Conservation (phyloP, 164 flowering plant genomes). For the Magnolia kwangsiensis region DNA sequence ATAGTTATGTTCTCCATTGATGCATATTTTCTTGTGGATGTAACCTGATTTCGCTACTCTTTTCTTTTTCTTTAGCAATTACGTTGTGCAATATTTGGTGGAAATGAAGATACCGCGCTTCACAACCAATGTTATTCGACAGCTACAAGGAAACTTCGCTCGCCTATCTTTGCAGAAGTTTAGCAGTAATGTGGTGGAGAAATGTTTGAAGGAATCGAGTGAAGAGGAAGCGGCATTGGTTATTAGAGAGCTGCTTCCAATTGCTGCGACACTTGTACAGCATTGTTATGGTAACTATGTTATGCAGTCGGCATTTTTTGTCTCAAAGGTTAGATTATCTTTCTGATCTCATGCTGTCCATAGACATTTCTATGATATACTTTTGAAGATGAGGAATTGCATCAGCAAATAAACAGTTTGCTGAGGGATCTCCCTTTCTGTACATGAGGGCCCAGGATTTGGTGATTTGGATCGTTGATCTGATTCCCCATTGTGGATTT, state of each 20-base stretch:
- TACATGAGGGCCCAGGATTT: no score
- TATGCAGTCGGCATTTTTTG: constrained; percentile 26
- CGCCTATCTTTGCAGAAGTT: constrained; percentile 35
- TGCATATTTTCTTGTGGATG: not conserved
- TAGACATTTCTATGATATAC: not conserved
- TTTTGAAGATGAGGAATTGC: no score
- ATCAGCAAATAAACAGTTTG: no score
- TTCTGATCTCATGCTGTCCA: not conserved
- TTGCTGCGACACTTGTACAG: constrained; percentile 16
- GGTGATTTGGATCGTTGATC: not conserved
- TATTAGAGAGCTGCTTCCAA: constrained; percentile 28
- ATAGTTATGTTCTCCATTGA: not conserved
- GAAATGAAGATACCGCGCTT: constrained; percentile 3
- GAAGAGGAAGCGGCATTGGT: constrained; percentile 14
- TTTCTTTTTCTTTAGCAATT: constrained; percentile 37
- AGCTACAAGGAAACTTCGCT: constrained; percentile 30
- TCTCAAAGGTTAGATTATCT: constrained; percentile 26
- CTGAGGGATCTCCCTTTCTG: not conserved
- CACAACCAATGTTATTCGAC: constrained; percentile 7
- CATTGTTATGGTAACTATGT: constrained; percentile 42
- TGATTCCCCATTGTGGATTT: not conserved
- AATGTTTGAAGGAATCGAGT: constrained; percentile 14
- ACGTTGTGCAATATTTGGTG: constrained; percentile 50
- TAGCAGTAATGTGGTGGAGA: constrained; percentile 51
- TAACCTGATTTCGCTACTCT: not conserved